Evolutionary conservation across 2,329 filamentous ascomycete genomes (phyloP), one percentile per base, ranked within the genome.

Genomic region (Diaporthe vexans): DNA sequence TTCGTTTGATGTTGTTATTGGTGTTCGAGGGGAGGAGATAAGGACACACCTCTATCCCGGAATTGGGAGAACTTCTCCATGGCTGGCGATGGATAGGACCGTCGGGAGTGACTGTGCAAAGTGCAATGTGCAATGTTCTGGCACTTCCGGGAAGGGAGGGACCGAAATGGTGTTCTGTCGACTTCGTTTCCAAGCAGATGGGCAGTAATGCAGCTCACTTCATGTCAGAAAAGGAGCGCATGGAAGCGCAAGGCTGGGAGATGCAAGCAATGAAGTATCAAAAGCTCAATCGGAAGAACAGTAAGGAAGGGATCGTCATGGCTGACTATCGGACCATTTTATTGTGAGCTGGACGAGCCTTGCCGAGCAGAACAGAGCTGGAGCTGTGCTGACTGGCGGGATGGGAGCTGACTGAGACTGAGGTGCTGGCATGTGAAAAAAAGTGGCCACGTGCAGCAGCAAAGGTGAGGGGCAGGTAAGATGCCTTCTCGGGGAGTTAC

Each of bases 41-140:
- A 13, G 40, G 57, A 61, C 81, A 77, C 86, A 94, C 95, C 95
- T 91, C 93, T 91, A 84, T 98, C 95, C 79, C 95, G 92, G 81
- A 94, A 98, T 83, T 97, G 95, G 73, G 94, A 96, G 83, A 94
- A 98, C 83, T 97, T 98, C 87, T 98, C 95, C 95, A 98, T 98
- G 46, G 56, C 79, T 76, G 67, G n/a, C 13, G 40, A 17, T 26
- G 19, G 37, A 13, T 26, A 29, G 10, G 19, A 26, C 8, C 24
- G 13, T 15, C 21, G 37, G 19, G 51, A 48, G 33, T 26, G 26
- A 48, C 40, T 26, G 26, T 21, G 24, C 26, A 51, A 11, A n/a
- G n/a, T n/a, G n/a, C n/a, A n/a, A n/a, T n/a, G 13, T 19, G 29
- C 13, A 40, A 26, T 26, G 26, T 9, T 29, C 40, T 48, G 37